Conservation (phyloP, 306 rosid genomes). For the Notholithocarpus densiflorus region DNA sequence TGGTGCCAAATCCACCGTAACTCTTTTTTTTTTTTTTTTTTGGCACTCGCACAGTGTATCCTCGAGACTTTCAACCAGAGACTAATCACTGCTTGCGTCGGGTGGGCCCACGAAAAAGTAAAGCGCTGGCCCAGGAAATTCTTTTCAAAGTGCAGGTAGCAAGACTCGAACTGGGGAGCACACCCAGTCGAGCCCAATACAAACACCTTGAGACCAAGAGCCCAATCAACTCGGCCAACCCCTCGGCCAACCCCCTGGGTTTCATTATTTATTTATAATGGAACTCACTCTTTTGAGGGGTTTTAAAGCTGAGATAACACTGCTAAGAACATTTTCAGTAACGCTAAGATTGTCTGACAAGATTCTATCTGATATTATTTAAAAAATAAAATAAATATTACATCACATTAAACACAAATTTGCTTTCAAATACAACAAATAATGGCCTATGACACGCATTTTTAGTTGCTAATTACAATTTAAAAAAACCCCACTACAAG, state of each 20-base stretch:
- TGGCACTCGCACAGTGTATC: too few relatives aligned
- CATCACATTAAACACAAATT: slow-evolving; percentile 37
- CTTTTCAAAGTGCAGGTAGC: too few relatives aligned
- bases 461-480: slow-evolving; percentile 38
- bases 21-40: too few relatives aligned
- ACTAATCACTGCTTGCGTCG: too few relatives aligned
- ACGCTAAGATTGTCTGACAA: slow-evolving; percentile 6
- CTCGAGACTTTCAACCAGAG: too few relatives aligned
- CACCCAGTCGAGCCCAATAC: too few relatives aligned
- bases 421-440: slow-evolving; percentile 37
- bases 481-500: slow-evolving; percentile 35
- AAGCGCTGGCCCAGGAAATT: too few relatives aligned
- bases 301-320: background rate
- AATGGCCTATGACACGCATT: slow-evolving; percentile 42
- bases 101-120: too few relatives aligned
- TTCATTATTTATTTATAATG: background rate
- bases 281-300: background rate
- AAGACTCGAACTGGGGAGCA: too few relatives aligned
- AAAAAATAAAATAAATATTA: slow-evolving; percentile 9
- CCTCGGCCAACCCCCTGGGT: too few relatives aligned
- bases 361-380: background rate
- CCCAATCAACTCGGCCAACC: too few relatives aligned
- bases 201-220: too few relatives aligned
- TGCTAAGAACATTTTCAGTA: background rate
- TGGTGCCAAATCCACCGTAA: background rate